phyloP scores from a whole-genome alignment of 306 rosid species.

The Rosa lucieae region DNA sequence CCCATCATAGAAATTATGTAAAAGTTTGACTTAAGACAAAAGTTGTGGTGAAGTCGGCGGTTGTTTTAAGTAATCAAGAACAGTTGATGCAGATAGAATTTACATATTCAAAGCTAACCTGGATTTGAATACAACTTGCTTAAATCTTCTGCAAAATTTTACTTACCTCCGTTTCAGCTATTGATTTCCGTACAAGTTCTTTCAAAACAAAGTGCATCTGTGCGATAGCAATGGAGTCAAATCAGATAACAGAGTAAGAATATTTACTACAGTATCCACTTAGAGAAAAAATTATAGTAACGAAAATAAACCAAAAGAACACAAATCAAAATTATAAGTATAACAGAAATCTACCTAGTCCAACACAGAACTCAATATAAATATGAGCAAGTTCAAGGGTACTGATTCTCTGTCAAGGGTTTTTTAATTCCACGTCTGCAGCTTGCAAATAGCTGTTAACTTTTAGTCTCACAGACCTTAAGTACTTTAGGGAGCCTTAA shows the following conservation, averaged over 20 bases:
- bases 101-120: not conserved
- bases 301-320: conserved; percentile 18
- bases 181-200: conserved; percentile 96
- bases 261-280: not conserved
- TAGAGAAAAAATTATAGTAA: too few relatives aligned
- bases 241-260: not conserved
- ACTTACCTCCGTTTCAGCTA: conserved; percentile 85
- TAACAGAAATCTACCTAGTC: not conserved
- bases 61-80: not conserved
- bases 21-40: not conserved
- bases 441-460: not conserved
- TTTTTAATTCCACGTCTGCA: not conserved
- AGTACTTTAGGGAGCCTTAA: not conserved
- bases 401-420: not conserved
- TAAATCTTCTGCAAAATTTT: not conserved
- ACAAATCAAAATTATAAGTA: conserved; percentile 9
- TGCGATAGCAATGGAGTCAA: conserved; percentile 25
- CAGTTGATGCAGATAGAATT: not conserved
- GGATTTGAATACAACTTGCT: not conserved
- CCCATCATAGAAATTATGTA: conserved; percentile 7
- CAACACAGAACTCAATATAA: not conserved
- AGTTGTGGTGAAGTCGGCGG: not conserved
- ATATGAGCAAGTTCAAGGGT: not conserved
- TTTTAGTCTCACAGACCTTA: not conserved
- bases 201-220: conserved; percentile 93